Percentiles rank a stretch among this genome's conserved stretches.
phyloP scores from a whole-genome alignment of 2,329 filamentous ascomycete genomes.

The Fusarium xylarioides region DNA sequence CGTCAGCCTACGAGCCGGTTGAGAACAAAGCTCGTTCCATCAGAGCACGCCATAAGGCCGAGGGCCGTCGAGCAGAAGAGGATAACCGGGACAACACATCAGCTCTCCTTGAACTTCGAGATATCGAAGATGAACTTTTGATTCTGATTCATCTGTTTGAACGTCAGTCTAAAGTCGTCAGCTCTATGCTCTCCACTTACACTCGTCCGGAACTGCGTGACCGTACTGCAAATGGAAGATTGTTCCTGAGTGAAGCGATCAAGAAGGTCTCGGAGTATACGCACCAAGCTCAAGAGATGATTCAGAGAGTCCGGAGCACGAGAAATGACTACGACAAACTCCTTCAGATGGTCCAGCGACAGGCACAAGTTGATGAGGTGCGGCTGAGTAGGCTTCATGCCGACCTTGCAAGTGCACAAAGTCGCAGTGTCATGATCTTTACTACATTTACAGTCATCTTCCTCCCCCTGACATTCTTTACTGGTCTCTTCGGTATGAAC shows the following conservation, averaged over 20 bases:
- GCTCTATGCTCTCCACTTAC: constrained; percentile 57
- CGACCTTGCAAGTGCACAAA: constrained; percentile 69
- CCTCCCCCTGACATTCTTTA: constrained; percentile 71
- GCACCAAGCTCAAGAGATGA: constrained; percentile 65
- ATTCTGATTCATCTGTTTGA: constrained; percentile 66
- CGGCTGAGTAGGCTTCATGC: constrained; percentile 69
- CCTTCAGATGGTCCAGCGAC: constrained; percentile 72
- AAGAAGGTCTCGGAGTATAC: constrained; percentile 64
- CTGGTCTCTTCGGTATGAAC: constrained; percentile 72
- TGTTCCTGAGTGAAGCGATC: constrained; percentile 63
- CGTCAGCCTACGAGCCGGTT: constrained; percentile 50
- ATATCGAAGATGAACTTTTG: constrained; percentile 70
- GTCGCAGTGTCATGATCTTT: constrained; percentile 72
- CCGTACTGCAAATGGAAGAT: constrained; percentile 56
- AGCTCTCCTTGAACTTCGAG: constrained; percentile 68
- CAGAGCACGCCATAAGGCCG: constrained; percentile 50
- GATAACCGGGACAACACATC: constrained; percentile 72
- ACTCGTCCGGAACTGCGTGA: constrained; percentile 52
- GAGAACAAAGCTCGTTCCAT: constrained; percentile 54
- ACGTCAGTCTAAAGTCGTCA: constrained; percentile 62
- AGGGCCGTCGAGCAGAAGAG: constrained; percentile 58
- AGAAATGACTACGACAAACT: constrained; percentile 72
- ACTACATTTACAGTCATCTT: constrained; percentile 72
- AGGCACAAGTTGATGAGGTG: constrained; percentile 73
- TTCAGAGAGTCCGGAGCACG: constrained; percentile 64